Base-by-base conservation (phyloP, 2,329 filamentous ascomycete genomes). In the Fusarium camptoceras region DNA sequence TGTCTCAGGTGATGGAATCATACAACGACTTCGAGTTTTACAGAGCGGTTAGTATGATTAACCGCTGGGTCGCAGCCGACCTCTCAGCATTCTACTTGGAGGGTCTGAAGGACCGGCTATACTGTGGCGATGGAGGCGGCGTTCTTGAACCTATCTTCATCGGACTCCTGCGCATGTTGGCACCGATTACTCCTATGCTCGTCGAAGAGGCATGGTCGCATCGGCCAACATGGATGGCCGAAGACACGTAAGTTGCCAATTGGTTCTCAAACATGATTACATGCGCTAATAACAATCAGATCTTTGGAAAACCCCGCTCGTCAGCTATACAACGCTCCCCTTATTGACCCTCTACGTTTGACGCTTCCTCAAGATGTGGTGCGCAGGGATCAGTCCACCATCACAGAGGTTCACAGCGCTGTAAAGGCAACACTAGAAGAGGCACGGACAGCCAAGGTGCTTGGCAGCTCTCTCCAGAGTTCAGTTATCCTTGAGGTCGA, bases 81-180 rank as follows among this genome's bases (percentile, higher is more conserved):
- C 86, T 99, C 25, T 98, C 94, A 1, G 91, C 95, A 0, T 97
- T 98, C 79, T 99, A 98, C 79, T 89, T 99, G 60, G 96, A 99
- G 80, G 90, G 92, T 1, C 85, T 94, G 74, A 99, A 99, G 80
- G 96, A 99, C 76, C 87, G 93, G 5, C 84, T 98, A 2, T 99
- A 99, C 82, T 96, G 94, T 47, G 93, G 92, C 30, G 88, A 90
- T 64, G 87, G 88, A 16, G 85, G 87, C 16, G 91, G 92, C 48
- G 84, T 87, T 7, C 81, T 92, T 49, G 86, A 88, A 70, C 84
- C 87, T 28, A 88, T 98, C 57, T 89, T 95, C 65, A 81, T 88
- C 8, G 89, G 93, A 37, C 83, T 98, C 20, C 82, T 94, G 66
- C 87, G 90, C 56, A 93, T 97, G 86, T 84, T 98, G 30, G 90